phyloP scores from a whole-genome alignment of 192 early-diverging fungal species.

The Phlyctochytrium bullatum region DNA sequence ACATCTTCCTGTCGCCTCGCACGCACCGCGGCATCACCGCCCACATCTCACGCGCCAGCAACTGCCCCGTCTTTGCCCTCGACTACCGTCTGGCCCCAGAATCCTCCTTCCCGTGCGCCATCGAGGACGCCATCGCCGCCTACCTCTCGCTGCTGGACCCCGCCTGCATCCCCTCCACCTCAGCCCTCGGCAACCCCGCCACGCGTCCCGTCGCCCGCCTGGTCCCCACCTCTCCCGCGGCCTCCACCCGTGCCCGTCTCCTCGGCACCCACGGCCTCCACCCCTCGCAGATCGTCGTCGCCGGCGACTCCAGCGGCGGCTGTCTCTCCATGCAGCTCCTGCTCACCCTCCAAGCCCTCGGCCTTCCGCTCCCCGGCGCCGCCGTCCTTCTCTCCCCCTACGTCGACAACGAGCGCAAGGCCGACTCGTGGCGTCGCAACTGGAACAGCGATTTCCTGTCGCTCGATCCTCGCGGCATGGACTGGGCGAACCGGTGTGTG shows the following conservation, averaged over 20 bases:
- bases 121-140: conserved; percentile 30
- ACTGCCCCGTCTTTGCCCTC: conserved; percentile 31
- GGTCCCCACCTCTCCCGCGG: background rate
- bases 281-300: conserved; percentile 10
- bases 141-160: conserved; percentile 27
- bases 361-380: conserved; percentile 52
- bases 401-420: conserved; percentile 17
- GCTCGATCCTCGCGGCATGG: conserved; percentile 29
- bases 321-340: conserved; percentile 31
- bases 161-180: conserved; percentile 1
- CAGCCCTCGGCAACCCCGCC: conserved; percentile 2
- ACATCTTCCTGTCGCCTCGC: conserved; percentile 39
- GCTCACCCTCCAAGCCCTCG: conserved; percentile 48
- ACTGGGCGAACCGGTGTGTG: conserved; percentile 33
- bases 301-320: conserved; percentile 29
- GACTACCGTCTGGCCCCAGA: conserved; percentile 39
- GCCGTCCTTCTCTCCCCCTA: conserved; percentile 59
- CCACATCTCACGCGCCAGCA: conserved; percentile 2
- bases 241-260: background rate
- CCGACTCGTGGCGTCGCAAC: conserved; percentile 19
- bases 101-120: conserved; percentile 26
- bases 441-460: conserved; percentile 32
- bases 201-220: no score
- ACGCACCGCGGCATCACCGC: conserved; percentile 36
- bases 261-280: background rate